Evolutionary conservation across 352 stramenopile species (phyloP).

Genomic region (Globisporangium yorkense): DNA sequence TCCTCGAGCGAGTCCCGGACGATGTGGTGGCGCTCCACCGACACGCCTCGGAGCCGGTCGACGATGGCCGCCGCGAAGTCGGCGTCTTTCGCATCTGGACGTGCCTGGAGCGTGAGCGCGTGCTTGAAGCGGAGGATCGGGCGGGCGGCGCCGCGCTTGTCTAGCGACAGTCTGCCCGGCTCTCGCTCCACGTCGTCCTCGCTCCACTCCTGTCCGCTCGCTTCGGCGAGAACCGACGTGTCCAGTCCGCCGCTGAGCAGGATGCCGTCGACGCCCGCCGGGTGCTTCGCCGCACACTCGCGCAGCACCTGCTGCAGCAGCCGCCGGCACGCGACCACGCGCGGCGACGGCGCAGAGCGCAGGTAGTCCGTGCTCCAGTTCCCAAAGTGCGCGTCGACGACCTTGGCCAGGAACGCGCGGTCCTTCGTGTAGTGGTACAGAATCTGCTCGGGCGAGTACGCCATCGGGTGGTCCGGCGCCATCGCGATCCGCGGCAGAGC

Average conservation of each 20-base stretch:
- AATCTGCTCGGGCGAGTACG: constrained; percentile 60
- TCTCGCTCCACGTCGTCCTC: neutral
- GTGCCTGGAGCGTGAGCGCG: constrained; percentile 52
- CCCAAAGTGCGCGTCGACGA: constrained; percentile 25
- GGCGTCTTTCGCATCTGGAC: constrained; percentile 31
- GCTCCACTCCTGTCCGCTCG: constrained; percentile 32
- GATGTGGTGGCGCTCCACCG: constrained; percentile 60
- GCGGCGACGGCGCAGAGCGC: constrained; percentile 20
- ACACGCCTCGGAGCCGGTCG: constrained; percentile 27
- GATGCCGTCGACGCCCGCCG: constrained; percentile 35
- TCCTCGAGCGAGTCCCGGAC: constrained; percentile 47
- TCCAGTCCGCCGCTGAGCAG: constrained; percentile 65
- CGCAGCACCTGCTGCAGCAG: constrained; percentile 49
- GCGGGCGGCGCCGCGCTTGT: constrained; percentile 23
- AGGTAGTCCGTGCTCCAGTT: constrained; percentile 42
- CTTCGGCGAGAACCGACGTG: constrained; percentile 66
- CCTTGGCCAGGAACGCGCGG: constrained; percentile 28
- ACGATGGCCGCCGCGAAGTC: constrained; percentile 41
- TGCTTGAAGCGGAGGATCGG: constrained; percentile 50
- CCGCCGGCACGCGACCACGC: constrained; percentile 35
- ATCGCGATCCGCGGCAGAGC: constrained; percentile 50
- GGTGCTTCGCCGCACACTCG: constrained; percentile 28
- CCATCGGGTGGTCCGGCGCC: constrained; percentile 44
- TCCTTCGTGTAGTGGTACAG: constrained; percentile 78
- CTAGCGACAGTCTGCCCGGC: constrained; percentile 22